Evolutionary conservation across 768 basidiomycete genomes (phyloP).

Genomic region (Pilatotrama ljubarskyi): DNA sequence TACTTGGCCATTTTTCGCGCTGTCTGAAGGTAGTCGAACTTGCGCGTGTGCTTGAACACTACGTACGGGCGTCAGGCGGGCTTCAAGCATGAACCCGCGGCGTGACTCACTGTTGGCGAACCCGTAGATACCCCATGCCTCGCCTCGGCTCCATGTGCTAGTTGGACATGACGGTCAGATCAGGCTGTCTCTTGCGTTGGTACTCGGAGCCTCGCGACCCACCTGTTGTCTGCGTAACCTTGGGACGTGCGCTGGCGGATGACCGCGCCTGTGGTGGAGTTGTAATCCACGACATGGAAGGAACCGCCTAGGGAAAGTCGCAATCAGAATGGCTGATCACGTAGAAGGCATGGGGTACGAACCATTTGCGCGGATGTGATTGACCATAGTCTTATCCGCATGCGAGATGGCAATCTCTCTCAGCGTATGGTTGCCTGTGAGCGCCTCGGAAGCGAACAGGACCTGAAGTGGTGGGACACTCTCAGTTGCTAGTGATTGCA

Average conservation of each 20-base stretch:
- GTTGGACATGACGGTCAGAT: not conserved
- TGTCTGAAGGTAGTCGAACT: constrained; percentile 56
- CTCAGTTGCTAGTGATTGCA: not conserved
- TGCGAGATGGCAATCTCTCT: constrained; percentile 62
- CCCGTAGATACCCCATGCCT: constrained; percentile 72
- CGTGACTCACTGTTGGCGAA: constrained; percentile 61
- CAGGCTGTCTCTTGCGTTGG: not conserved
- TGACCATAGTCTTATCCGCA: constrained; percentile 64
- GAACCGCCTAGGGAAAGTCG: constrained; percentile 30
- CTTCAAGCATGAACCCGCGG: not conserved
- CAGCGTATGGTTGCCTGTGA: constrained; percentile 61
- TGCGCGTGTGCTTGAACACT: constrained; percentile 62
- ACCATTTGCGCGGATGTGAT: constrained; percentile 69
- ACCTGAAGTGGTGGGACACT: constrained; percentile 31
- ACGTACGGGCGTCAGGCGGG: not conserved
- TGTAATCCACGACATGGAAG: constrained; percentile 64
- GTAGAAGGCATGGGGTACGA: constrained; percentile 16
- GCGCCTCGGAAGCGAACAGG: constrained; percentile 54
- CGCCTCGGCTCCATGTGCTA: constrained; percentile 75
- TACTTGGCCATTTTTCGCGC: constrained; percentile 58
- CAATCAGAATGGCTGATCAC: not conserved
- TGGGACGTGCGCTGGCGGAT: constrained; percentile 58
- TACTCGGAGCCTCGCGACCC: not conserved
- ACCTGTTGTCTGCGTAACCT: constrained; percentile 54
- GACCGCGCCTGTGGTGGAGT: constrained; percentile 62